Base-by-base conservation (phyloP, 2,329 filamentous ascomycete genomes). In the Rhinocladiella similis region DNA sequence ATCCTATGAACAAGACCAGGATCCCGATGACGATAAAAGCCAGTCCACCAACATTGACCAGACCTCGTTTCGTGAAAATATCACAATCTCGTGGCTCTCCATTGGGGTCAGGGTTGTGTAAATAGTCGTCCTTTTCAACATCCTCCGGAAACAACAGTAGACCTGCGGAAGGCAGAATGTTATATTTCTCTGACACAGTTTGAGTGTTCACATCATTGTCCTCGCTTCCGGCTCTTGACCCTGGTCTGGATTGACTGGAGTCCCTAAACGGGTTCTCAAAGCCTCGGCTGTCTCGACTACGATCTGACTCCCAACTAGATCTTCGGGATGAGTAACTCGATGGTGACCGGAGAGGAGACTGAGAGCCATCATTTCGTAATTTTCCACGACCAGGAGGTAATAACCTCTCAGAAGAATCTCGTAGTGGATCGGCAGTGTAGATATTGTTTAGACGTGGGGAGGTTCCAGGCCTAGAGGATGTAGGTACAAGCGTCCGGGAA, bases 171-270 rank as follows among this genome's bases (percentile, higher is more conserved):
- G 87, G 86, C 68, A 83, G 77, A 51, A 90, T 89, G 67, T 88
- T 88, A 70, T 86, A 89, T 70, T 89, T 89, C 66, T 88, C 84
- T 14, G 84, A 84, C 2, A 89, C 86, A 1, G 86, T 89, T 72
- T 89, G 86, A 0, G 86, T 89, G 66, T 88, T 89, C 51, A 88
- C 73, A 65, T 80, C 77, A 18, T 86, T 81, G 22, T 87, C 84
- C 45, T 88, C 83, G 65, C 83, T 87, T n/a, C 79, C 83, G 18
- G 81, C 76, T 58, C 65, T 59, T 54, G 65, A 87, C 3, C 50
- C 61, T 20, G 64, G 64, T 59, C 81, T 74, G 48, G 84, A 87
- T 2, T 81, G 80, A 12, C 80, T 77, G 3, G 82, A 84, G 60
- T 87, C 83, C 57, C 83, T 81, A 62, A 85, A 86, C 0, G 83